Conservation (phyloP, 2,329 filamentous ascomycete genomes). For the Aspergillus amoenus region DNA sequence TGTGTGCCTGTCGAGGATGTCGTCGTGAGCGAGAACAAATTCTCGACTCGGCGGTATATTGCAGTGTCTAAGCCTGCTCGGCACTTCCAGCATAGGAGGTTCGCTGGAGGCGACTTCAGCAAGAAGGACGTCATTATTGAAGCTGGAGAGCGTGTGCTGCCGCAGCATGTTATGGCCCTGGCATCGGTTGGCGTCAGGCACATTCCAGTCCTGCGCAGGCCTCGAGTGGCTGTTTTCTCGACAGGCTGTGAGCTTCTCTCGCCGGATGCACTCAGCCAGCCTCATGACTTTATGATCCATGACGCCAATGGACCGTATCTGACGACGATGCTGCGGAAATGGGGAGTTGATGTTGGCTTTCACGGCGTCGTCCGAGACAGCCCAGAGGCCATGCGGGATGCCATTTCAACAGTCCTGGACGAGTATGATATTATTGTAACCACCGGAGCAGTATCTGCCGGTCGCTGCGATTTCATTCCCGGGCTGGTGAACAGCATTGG, state of each 20-base stretch:
- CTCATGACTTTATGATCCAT: constrained; percentile 11
- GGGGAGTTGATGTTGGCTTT: constrained; percentile 20
- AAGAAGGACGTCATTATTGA: constrained; percentile 17
- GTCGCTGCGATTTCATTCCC: constrained; percentile 27
- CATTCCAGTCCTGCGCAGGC: constrained; percentile 15
- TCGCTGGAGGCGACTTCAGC: constrained; percentile 23
- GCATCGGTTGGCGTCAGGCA: constrained; percentile 20
- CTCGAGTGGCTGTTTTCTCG: constrained; percentile 20
- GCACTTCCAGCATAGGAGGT: constrained; percentile 18
- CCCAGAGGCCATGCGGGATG: constrained; percentile 8
- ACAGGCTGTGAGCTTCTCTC: constrained; percentile 19
- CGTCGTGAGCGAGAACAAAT: not conserved
- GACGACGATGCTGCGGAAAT: constrained; percentile 12
- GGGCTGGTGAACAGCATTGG: constrained; percentile 19
- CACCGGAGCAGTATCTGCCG: constrained; percentile 30
- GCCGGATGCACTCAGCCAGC: not conserved
- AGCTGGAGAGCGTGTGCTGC: constrained; percentile 13
- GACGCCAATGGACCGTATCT: constrained; percentile 29
- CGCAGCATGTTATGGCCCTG: constrained; percentile 25
- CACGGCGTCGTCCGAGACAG: constrained; percentile 22
- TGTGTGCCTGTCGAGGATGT: constrained; percentile 23
- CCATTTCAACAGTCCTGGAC: constrained; percentile 1
- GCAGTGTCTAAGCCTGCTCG: constrained; percentile 18
- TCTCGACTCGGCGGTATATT: constrained; percentile 9
- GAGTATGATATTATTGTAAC: constrained; percentile 27